Conservation (phyloP, 2,329 filamentous ascomycete species). For the Colletotrichum eremochloae region DNA sequence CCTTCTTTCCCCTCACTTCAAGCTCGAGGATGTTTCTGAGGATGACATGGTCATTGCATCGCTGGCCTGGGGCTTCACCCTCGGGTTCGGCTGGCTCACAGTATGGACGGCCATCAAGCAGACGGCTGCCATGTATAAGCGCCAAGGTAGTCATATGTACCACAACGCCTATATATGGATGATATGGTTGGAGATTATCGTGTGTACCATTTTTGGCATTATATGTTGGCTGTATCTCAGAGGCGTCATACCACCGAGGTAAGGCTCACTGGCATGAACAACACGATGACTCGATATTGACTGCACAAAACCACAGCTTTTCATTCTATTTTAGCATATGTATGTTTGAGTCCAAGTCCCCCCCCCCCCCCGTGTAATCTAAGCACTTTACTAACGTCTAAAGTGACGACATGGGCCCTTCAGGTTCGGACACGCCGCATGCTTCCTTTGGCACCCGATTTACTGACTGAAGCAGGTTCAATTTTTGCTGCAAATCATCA, state of each 20-base stretch:
- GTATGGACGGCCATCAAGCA: slow-evolving; percentile 54
- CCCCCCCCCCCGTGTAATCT: too few relatives aligned
- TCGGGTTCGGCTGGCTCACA: slow-evolving; percentile 57
- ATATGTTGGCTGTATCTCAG: slow-evolving; percentile 48
- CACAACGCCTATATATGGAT: slow-evolving; percentile 60
- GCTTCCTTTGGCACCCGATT: neutral
- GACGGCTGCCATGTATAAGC: slow-evolving; percentile 52
- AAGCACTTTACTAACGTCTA: neutral
- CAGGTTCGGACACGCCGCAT: slow-evolving; percentile 36
- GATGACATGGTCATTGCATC: slow-evolving; percentile 49
- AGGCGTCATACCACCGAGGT: slow-evolving; percentile 41
- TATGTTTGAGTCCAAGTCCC: slow-evolving; percentile 3
- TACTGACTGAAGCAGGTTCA: slow-evolving; percentile 54
- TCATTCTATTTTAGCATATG: slow-evolving; percentile 41
- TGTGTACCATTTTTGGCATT: slow-evolving; percentile 57
- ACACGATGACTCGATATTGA: neutral
- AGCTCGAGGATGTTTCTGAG: slow-evolving; percentile 43
- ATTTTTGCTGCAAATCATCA: slow-evolving; percentile 66
- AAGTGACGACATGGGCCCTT: slow-evolving; percentile 55
- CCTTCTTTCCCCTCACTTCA: slow-evolving; percentile 43
- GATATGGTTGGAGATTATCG: slow-evolving; percentile 61
- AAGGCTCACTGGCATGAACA: neutral
- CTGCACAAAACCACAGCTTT: slow-evolving; percentile 17
- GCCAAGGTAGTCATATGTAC: slow-evolving; percentile 48
- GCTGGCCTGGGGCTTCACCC: slow-evolving; percentile 55